phyloP scores from a whole-genome alignment of 2,329 filamentous ascomycete genomes.

The Fusarium nematophilum region DNA sequence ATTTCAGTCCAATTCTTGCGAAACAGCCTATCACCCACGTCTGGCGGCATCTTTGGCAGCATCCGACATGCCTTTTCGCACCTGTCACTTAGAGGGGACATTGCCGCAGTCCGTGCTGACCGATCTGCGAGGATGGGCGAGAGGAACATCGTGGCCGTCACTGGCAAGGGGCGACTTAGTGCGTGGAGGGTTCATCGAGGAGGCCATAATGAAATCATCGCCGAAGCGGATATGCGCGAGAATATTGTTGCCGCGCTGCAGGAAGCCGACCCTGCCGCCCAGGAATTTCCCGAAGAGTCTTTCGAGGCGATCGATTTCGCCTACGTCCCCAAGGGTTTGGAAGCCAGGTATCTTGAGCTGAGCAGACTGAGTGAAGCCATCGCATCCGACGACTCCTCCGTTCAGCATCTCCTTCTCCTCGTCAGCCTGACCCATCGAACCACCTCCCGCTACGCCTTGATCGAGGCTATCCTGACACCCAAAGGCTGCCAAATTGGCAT shows the following conservation, averaged over 20 bases:
- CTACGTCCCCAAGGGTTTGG: conserved; percentile 68
- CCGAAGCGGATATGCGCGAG: conserved; percentile 77
- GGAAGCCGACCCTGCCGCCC: conserved; percentile 61
- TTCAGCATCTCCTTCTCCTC: conserved; percentile 71
- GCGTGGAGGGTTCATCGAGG: conserved; percentile 91
- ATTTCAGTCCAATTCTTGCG: conserved; percentile 83
- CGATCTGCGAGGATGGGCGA: conserved; percentile 80
- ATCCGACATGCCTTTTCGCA: conserved; percentile 81
- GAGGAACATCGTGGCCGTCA: conserved; percentile 83
- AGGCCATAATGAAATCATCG: conserved; percentile 80
- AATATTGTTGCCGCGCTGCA: conserved; percentile 72
- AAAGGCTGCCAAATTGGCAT: conserved; percentile 68
- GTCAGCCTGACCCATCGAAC: conserved; percentile 65
- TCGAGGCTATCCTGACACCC: conserved; percentile 74
- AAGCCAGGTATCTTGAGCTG: conserved; percentile 61
- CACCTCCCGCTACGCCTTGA: conserved; percentile 74
- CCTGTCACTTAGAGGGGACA: conserved; percentile 77
- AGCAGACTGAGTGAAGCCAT: conserved; percentile 64
- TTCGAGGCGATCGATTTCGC: conserved; percentile 85
- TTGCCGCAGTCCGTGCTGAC: conserved; percentile 83
- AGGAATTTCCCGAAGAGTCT: conserved; percentile 64
- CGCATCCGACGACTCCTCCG: conserved; percentile 60
- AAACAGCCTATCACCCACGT: conserved; percentile 65
- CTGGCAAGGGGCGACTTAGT: conserved; percentile 80
- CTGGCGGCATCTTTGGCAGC: conserved; percentile 81